Evolutionary conservation across 1,284 basidiomycete genomes (phyloP).

Genomic region (Erythrobasidium hasegawianum): DNA sequence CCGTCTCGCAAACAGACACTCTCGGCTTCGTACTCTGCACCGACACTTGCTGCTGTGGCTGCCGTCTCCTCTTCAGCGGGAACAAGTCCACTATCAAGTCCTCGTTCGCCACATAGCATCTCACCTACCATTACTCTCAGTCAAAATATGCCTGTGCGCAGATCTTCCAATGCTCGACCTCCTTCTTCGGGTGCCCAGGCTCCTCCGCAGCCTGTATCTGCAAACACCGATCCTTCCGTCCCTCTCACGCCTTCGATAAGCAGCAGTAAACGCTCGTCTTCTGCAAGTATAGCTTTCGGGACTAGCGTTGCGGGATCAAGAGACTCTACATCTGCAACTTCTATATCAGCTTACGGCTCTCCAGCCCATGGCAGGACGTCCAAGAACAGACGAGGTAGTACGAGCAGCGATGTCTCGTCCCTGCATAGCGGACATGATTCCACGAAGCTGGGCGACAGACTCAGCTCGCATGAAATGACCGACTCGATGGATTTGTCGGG

Average conservation of each 20-base stretch:
- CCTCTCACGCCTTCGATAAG: conserved; percentile 25
- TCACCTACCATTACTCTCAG: conserved; percentile 1
- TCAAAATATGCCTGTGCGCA: not conserved
- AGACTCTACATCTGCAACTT: conserved; percentile 75
- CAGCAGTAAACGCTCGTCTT: conserved; percentile 47
- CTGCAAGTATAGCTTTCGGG: conserved; percentile 63
- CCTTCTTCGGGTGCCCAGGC: conserved; percentile 1
- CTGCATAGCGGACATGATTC: conserved; percentile 60
- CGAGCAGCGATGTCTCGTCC: conserved; percentile 76
- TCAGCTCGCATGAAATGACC: not conserved
- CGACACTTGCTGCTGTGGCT: not conserved
- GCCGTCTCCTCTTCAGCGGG: not conserved
- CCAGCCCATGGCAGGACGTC: conserved; percentile 59
- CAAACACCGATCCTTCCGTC: not conserved
- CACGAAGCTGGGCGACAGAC: conserved; percentile 49
- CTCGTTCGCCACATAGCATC: not conserved
- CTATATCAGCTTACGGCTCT: conserved; percentile 66
- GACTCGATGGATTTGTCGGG: conserved; percentile 3
- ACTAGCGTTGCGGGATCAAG: conserved; percentile 63
- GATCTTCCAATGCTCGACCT: not conserved
- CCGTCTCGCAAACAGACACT: not conserved
- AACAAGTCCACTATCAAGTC: not conserved
- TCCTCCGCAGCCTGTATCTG: not conserved
- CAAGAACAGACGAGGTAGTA: conserved; percentile 64
- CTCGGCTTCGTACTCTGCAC: not conserved